phyloP scores from a whole-genome alignment of 257 asterid species.

The Hygrophila difformis region DNA sequence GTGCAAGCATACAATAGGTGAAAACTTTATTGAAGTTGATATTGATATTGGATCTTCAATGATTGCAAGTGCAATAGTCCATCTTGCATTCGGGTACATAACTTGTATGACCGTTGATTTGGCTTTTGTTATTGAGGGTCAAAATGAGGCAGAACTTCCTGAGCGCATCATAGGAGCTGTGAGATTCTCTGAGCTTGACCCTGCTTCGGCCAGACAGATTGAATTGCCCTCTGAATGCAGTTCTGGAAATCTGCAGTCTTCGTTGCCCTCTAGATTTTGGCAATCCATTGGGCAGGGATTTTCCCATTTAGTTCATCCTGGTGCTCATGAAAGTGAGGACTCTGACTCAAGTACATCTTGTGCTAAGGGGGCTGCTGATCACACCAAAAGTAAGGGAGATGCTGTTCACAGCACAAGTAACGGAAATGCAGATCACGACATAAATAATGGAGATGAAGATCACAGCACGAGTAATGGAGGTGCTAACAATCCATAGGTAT shows the following conservation, averaged over 20 bases:
- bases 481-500: slow-evolving; percentile 27
- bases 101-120: slow-evolving; percentile 54
- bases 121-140: slow-evolving; percentile 84
- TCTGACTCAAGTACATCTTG: slow-evolving; percentile 18
- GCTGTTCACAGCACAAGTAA: too few species aligned
- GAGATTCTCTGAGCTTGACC: slow-evolving; percentile 58
- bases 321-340: slow-evolving; percentile 25
- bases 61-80: slow-evolving; percentile 75
- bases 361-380: slow-evolving; percentile 20
- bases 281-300: slow-evolving; percentile 49
- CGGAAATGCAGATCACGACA: too few species aligned
- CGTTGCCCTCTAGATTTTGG: slow-evolving; percentile 48
- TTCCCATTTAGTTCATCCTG: slow-evolving; percentile 36
- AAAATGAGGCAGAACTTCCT: slow-evolving; percentile 61
- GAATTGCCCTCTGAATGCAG: slow-evolving; percentile 34
- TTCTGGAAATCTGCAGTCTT: slow-evolving; percentile 20
- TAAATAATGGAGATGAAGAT: too few species aligned
- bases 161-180: slow-evolving; percentile 73
- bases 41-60: slow-evolving; percentile 76
- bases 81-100: slow-evolving; percentile 66
- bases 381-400: slow-evolving; percentile 20
- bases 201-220: slow-evolving; percentile 35
- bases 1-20: slow-evolving; percentile 45
- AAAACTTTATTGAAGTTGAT: slow-evolving; percentile 60
- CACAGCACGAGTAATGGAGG: too few species aligned